A percentile compares a stretch with the other conserved stretches of the same genome.
Evolutionary conservation across 2,329 filamentous ascomycete species (phyloP).

Genomic region (Pseudocercospora pini-densiflorae): DNA sequence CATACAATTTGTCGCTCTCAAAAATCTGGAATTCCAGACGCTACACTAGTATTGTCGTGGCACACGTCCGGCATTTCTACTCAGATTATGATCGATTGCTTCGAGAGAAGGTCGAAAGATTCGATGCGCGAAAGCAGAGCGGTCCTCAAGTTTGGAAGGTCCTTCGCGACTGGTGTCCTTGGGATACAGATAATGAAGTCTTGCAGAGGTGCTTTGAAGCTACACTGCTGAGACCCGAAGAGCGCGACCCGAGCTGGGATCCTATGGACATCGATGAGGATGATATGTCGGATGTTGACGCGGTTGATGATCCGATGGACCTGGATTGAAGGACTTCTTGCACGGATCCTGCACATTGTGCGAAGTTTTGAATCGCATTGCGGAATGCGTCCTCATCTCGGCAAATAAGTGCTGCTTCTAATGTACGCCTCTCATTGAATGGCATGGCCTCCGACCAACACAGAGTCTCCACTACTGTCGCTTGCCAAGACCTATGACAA

Average conservation of each 20-base stretch:
- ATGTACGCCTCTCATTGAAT: not conserved
- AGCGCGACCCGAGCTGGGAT: constrained; percentile 33
- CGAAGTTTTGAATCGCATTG: not conserved
- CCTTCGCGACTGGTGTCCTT: constrained; percentile 40
- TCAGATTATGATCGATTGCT: constrained; percentile 65
- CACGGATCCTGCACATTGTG: not conserved
- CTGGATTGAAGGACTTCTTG: constrained; percentile 27
- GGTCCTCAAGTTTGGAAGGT: constrained; percentile 34
- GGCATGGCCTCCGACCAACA: too few relatives aligned
- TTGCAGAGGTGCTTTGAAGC: constrained; percentile 35
- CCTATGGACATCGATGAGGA: constrained; percentile 38
- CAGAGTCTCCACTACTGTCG: not conserved
- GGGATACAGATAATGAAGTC: constrained; percentile 37
- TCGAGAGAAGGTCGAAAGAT: constrained; percentile 34
- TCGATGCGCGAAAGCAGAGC: constrained; percentile 34
- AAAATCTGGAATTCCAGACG: constrained; percentile 35
- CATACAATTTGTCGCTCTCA: constrained; percentile 37
- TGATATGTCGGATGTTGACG: constrained; percentile 28
- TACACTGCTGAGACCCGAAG: constrained; percentile 36
- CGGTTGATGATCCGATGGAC: constrained; percentile 35
- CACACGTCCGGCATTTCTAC: constrained; percentile 65
- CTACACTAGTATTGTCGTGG: constrained; percentile 53
- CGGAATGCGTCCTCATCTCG: not conserved
- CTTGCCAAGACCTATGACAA: not conserved
- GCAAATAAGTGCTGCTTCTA: not conserved